Base-by-base conservation (phyloP, 2,329 filamentous ascomycete genomes). In the Fusarium musae region DNA sequence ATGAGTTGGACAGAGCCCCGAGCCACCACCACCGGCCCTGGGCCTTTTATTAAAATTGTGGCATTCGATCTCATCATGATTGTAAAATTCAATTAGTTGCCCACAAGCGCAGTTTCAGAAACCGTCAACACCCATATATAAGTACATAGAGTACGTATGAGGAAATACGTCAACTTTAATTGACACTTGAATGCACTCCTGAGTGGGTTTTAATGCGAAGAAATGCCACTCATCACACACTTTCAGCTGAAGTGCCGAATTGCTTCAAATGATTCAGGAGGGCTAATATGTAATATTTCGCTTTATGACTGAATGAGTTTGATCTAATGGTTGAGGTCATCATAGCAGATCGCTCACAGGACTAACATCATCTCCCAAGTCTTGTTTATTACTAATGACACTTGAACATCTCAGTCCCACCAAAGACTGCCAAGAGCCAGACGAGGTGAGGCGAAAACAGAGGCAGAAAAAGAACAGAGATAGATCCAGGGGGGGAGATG, bases 51-150 rank as follows among this genome's bases (percentile, higher is more conserved):
- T 65, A 65, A 52, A 44, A 44, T 40, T 46, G 40, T 70, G 64
- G 50, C 52, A 59, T 53, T 54, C 60, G 58, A 68, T 68, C 58
- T 74, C 66, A 68, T 63, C 52, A 66, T 68, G 62, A 64, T 39
- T 54, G 46, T n/a, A 67, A 67, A 50, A 52, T 67, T 63, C 63
- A 58, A 63, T 59, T 61, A 59, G 67, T 36, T 59, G 59, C 28
- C 40, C 39, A 39, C 54, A 72, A 68, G 71, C 59, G 70, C 49
- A 57, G 71, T 73, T 73, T 73, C 71, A 72, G 56, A 73, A 65
- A 49, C 58, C 63, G 46, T 63, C 59, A 65, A 72, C 49, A 59
- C 60, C 42, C 50, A 50, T 64, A 23, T 53, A 26, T 26, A 26
- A 34, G 28, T 30, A 30, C 30, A 30, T 13, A 13, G 10, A 32